Conservation (phyloP, 208 protist species). For the Leishmania major region DNA sequence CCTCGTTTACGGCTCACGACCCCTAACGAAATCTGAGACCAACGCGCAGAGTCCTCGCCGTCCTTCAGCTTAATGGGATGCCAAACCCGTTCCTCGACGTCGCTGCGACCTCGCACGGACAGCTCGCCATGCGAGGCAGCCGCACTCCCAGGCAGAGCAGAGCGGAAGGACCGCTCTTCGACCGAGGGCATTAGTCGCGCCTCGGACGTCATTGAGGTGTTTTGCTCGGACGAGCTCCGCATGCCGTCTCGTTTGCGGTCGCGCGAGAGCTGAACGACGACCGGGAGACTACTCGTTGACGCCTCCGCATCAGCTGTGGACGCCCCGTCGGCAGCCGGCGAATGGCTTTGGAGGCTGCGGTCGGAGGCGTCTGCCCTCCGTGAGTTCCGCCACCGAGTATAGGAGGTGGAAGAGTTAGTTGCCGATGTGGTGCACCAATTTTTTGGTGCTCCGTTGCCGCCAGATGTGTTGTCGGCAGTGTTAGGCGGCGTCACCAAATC, state of each 20-base stretch:
- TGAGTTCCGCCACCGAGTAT: not conserved
- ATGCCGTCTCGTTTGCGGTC: not conserved
- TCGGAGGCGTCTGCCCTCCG: not conserved
- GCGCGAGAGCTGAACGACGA: no score
- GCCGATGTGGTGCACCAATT: conserved; percentile 1
- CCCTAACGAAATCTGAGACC: not conserved
- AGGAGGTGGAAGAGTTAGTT: not conserved
- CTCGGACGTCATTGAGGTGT: not conserved
- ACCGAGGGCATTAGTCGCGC: not conserved
- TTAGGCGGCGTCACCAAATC: not conserved
- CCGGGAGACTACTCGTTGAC: not conserved
- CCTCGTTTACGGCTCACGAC: not conserved
- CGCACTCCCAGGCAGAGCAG: not conserved
- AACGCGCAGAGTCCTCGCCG: conserved; percentile 1
- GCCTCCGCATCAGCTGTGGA: not conserved
- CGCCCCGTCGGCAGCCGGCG: not conserved
- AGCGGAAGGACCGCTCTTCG: conserved; percentile 8
- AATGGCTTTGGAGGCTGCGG: not conserved
- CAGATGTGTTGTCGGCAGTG: not conserved
- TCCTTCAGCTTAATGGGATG: not conserved
- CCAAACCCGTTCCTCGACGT: not conserved
- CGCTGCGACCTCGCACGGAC: not conserved
- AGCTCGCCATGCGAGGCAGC: not conserved
- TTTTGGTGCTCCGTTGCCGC: not conserved
- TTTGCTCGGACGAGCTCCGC: not conserved